These are phyloP conservation scores for Colletotrichum euphorbiae DNA, from an alignment of 2,329 filamentous ascomycete genomes.

Conservation along the genomic window DNA sequence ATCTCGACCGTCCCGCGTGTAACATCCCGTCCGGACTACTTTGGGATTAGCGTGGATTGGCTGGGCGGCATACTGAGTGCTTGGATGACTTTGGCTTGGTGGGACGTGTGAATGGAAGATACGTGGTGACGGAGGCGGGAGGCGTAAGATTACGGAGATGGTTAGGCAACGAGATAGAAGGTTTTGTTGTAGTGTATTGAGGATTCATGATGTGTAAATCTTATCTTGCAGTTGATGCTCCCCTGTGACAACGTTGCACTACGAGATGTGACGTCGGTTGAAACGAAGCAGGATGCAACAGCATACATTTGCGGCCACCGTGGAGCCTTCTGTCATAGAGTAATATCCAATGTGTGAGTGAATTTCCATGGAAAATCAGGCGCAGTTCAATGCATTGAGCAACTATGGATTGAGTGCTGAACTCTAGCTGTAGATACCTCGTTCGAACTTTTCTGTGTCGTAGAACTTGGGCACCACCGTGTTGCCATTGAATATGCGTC, in stretches of 20 bases:
- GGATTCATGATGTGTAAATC: slow-evolving; percentile 37
- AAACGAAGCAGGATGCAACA: too few relatives aligned
- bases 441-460: slow-evolving; percentile 84
- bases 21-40: slow-evolving; percentile 20
- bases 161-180: slow-evolving; percentile 36
- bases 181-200: slow-evolving; percentile 36
- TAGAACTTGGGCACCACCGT: slow-evolving; percentile 85
- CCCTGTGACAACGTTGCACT: neutral
- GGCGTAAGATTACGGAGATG: slow-evolving; percentile 19
- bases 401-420: neutral
- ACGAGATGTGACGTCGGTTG: too few relatives aligned
- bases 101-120: slow-evolving; percentile 14
- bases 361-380: too few relatives aligned
- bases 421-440: slow-evolving; percentile 64
- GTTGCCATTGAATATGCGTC: slow-evolving; percentile 89
- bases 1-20: slow-evolving; percentile 1
- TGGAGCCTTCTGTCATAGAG: too few relatives aligned
- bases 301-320: too few relatives aligned
- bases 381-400: too few relatives aligned
- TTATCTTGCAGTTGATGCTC: neutral
- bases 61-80: slow-evolving; percentile 21
- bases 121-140: slow-evolving; percentile 5
- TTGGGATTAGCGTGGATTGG: slow-evolving; percentile 18
- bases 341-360: too few relatives aligned
- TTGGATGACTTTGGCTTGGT: slow-evolving; percentile 24